Percentiles rank a stretch among this genome's conserved stretches.
These are phyloP conservation scores for Seminavis robusta DNA, from an alignment of 108 stramenopile species.

Conservation along the genomic window DNA sequence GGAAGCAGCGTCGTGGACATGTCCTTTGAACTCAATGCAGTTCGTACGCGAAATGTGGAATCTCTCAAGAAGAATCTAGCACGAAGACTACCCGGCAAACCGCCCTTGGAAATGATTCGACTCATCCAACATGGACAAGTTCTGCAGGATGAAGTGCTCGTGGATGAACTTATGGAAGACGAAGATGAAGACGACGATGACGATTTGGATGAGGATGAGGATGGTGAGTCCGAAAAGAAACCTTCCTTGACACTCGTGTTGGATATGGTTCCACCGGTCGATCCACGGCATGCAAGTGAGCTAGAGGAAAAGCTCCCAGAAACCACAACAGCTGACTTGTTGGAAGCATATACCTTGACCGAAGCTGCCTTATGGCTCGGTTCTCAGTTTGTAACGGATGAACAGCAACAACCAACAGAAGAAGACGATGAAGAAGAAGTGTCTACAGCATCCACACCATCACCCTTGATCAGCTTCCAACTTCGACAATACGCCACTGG, in stretches of 20 bases:
- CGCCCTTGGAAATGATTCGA: constrained; percentile 41
- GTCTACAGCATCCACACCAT: background rate
- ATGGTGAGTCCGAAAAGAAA: constrained; percentile 34
- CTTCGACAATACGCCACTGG: background rate
- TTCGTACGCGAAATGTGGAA: constrained; percentile 45
- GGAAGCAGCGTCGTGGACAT: constrained; percentile 55
- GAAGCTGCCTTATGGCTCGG: constrained; percentile 43
- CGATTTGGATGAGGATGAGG: constrained; percentile 55
- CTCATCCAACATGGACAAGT: constrained; percentile 44
- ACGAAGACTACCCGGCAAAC: constrained; percentile 53
- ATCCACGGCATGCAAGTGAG: constrained; percentile 62
- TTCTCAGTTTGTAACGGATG: background rate
- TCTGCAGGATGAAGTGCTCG: constrained; percentile 54
- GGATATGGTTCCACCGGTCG: constrained; percentile 74
- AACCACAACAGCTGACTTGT: constrained; percentile 47
- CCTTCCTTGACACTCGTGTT: constrained; percentile 37
- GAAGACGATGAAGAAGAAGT: constrained; percentile 21
- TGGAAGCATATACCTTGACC: constrained; percentile 70
- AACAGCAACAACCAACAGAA: background rate
- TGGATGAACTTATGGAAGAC: constrained; percentile 64
- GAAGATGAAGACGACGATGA: constrained; percentile 64
- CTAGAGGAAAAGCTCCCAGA: constrained; percentile 35
- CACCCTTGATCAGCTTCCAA: background rate
- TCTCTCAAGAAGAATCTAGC: constrained; percentile 55
- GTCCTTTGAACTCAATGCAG: constrained; percentile 51